phyloP scores from a whole-genome alignment of 1,139 yeast species.

The Geotrichum australiense region DNA sequence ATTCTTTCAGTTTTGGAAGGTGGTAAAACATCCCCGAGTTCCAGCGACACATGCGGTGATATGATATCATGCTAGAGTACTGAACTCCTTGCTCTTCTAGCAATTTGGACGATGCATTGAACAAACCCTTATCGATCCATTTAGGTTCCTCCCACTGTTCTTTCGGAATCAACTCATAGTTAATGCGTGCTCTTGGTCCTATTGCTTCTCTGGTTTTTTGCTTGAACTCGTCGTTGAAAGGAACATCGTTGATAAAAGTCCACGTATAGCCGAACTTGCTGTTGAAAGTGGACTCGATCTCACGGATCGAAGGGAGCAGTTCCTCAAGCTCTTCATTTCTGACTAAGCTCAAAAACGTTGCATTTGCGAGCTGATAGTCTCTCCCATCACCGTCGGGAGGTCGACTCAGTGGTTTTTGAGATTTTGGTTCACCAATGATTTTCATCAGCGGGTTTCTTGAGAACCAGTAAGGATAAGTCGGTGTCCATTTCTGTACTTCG shows the following conservation, averaged over 20 bases:
- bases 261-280: constrained; percentile 68
- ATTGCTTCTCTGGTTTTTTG: constrained; percentile 28
- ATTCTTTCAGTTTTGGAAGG: constrained; percentile 48
- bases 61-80: constrained; percentile 50
- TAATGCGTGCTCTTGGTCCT: constrained; percentile 36
- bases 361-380: constrained; percentile 50
- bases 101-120: constrained; percentile 39
- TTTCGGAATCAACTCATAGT: constrained; percentile 61
- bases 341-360: constrained; percentile 66
- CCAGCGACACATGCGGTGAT: constrained; percentile 68
- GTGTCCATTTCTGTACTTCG: constrained; percentile 22
- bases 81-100: constrained; percentile 43
- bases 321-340: constrained; percentile 52
- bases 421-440: constrained; percentile 21
- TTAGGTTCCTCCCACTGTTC: constrained; percentile 64
- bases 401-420: constrained; percentile 5
- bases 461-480: constrained; percentile 24
- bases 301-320: constrained; percentile 49
- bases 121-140: constrained; percentile 38
- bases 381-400: constrained; percentile 9
- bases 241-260: constrained; percentile 67
- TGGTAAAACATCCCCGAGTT: constrained; percentile 54
- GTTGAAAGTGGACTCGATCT: constrained; percentile 61
- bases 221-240: constrained; percentile 55
- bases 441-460: constrained; percentile 26